phyloP scores from a whole-genome alignment of 306 rosid species.

The Crotalaria pallida region DNA sequence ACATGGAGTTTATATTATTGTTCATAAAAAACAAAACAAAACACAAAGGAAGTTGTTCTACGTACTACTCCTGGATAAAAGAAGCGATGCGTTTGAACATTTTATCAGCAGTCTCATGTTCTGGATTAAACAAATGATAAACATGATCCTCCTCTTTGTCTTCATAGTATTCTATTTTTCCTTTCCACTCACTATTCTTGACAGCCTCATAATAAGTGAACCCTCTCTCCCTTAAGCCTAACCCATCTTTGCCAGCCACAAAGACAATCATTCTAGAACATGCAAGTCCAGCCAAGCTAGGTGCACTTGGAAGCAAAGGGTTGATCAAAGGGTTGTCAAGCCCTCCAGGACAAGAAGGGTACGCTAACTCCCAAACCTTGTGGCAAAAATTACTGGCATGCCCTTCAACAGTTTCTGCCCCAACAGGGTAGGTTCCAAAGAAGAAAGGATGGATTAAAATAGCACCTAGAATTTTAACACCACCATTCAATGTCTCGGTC shows the following conservation, averaged over 20 bases:
- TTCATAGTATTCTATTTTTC: constrained; percentile 17
- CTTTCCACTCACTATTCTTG: too few relatives aligned
- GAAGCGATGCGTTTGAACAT: constrained; percentile 27
- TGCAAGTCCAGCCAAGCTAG: constrained; percentile 23
- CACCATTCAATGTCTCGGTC: constrained; percentile 27
- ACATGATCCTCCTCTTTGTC: constrained; percentile 22
- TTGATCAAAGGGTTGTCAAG: constrained; percentile 26
- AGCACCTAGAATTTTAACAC: constrained; percentile 20
- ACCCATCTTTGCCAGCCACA: constrained; percentile 26
- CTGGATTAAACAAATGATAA: background rate
- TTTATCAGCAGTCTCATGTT: background rate
- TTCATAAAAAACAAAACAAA: too few relatives aligned
- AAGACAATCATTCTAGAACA: constrained; percentile 23
- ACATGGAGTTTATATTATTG: too few relatives aligned
- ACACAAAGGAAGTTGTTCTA: too few relatives aligned
- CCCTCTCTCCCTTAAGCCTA: constrained; percentile 26
- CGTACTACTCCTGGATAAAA: constrained; percentile 15
- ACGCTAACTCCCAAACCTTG: constrained; percentile 25
- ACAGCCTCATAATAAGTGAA: constrained; percentile 21
- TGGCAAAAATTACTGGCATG: background rate
- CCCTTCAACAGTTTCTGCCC: background rate
- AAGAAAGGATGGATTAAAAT: constrained; percentile 34
- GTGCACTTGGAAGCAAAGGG: constrained; percentile 18
- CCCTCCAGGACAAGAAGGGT: constrained; percentile 24
- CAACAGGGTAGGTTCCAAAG: constrained; percentile 26